These are phyloP conservation scores for Botrytis hyacinthi DNA, from an alignment of 2,329 filamentous ascomycete species.

Conservation along the genomic window DNA sequence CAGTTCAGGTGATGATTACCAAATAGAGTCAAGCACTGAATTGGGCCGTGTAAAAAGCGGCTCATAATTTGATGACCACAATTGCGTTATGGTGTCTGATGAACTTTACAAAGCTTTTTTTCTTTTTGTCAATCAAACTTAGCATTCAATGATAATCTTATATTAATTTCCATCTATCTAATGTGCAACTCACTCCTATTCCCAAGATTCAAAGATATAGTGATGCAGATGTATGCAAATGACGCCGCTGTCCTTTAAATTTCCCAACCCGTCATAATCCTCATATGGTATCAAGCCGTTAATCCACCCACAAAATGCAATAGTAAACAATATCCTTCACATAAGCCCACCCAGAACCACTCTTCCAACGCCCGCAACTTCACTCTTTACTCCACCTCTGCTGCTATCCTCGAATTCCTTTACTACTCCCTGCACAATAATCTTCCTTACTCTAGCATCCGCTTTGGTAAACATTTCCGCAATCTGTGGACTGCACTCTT, in stretches of 20 bases:
- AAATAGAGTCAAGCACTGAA: slow-evolving; percentile 99
- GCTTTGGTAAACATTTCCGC: slow-evolving; percentile 89
- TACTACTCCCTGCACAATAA: slow-evolving; percentile 81
- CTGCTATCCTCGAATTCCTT: slow-evolving; percentile 92
- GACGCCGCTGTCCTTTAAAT: slow-evolving; percentile 2
- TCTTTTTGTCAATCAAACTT: background rate
- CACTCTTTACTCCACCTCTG: slow-evolving; percentile 70
- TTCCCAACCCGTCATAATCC: background rate
- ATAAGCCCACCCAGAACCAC: slow-evolving; percentile 87
- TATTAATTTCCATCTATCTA: background rate
- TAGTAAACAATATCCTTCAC: slow-evolving; percentile 40
- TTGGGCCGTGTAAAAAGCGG: slow-evolving; percentile 46
- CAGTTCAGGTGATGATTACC: slow-evolving; percentile 80
- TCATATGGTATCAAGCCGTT: slow-evolving; percentile 19
- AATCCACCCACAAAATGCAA: slow-evolving; percentile 11
- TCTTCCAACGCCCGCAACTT: slow-evolving; percentile 82
- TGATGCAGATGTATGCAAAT: slow-evolving; percentile 14
- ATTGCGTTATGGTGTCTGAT: slow-evolving; percentile 53
- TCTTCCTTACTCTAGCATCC: slow-evolving; percentile 80
- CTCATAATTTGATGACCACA: slow-evolving; percentile 45
- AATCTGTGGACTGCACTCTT: slow-evolving; percentile 66
- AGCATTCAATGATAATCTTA: background rate
- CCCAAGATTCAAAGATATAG: background rate
- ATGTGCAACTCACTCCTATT: background rate
- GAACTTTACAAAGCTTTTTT: slow-evolving; percentile 33